phyloP scores from a whole-genome alignment of 2,329 filamentous ascomycete species.

The Stagonosporopsis vannaccii region DNA sequence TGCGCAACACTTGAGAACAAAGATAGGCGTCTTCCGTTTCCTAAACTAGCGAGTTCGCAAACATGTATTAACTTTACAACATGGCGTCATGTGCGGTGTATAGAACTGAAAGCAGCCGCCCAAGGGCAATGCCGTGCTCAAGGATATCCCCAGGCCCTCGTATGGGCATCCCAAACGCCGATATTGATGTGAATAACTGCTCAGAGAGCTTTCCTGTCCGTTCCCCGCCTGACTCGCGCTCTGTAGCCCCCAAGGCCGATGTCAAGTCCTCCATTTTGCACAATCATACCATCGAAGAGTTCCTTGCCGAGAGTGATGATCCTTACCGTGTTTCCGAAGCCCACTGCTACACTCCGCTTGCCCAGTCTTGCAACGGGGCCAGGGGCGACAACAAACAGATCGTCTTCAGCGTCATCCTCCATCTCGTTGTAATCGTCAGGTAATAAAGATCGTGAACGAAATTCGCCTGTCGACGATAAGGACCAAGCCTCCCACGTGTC shows the following conservation, averaged over 20 bases:
- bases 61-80: conserved; percentile 9
- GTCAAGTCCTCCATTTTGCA: conserved; percentile 6
- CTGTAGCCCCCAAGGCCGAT: conserved; percentile 10
- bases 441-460: conserved; percentile 50
- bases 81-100: conserved; percentile 6
- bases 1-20: background rate
- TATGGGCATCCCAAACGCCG: conserved; percentile 8
- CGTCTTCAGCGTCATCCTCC: conserved; percentile 43
- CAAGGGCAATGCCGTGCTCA: conserved; percentile 10
- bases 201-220: conserved; percentile 12
- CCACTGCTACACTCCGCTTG: conserved; percentile 70
- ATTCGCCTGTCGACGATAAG: conserved; percentile 56
- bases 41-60: background rate
- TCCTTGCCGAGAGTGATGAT: conserved; percentile 72
- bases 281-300: conserved; percentile 59
- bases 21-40: no score
- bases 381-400: conserved; percentile 69
- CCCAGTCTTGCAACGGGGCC: conserved; percentile 72
- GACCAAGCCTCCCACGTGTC: conserved; percentile 64
- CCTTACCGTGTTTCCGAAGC: conserved; percentile 76
- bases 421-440: conserved; percentile 26
- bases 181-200: background rate
- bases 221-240: conserved; percentile 7
- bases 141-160: conserved; percentile 1
- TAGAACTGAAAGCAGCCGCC: background rate